Percentiles rank a stretch among this genome's conserved stretches.
phyloP scores from a whole-genome alignment of 2,329 filamentous ascomycete genomes.

The Scorias spongiosa region DNA sequence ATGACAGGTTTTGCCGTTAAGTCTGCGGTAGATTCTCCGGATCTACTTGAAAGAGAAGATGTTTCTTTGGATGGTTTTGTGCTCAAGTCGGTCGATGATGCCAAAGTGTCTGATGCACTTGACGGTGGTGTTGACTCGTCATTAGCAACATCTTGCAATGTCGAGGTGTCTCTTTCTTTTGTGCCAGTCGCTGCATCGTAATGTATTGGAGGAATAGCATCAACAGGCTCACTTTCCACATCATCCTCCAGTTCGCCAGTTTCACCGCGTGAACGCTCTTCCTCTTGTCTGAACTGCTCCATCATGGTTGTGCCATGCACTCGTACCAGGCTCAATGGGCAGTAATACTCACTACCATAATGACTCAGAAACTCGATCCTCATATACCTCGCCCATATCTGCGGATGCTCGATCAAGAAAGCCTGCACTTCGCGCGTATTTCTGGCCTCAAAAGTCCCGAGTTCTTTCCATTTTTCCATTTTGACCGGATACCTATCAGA shows the following conservation, averaged over 20 bases:
- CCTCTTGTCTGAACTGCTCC: slow-evolving; percentile 82
- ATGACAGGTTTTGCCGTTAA: too few relatives aligned
- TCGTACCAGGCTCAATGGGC: slow-evolving; percentile 74
- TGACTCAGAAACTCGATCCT: slow-evolving; percentile 84
- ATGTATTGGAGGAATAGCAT: not conserved
- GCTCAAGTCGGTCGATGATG: too few relatives aligned
- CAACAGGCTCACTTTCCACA: slow-evolving; percentile 19
- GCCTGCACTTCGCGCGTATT: slow-evolving; percentile 91
- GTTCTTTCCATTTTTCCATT: slow-evolving; percentile 73
- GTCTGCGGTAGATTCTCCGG: too few relatives aligned
- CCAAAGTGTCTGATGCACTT: too few relatives aligned
- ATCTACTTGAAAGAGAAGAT: too few relatives aligned
- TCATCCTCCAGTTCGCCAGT: slow-evolving; percentile 47
- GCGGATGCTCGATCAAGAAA: slow-evolving; percentile 82
- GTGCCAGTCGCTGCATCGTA: too few relatives aligned
- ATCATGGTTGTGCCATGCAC: slow-evolving; percentile 91
- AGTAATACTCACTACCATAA: slow-evolving; percentile 94
- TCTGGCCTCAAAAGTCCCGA: slow-evolving; percentile 78
- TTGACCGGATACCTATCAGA: slow-evolving; percentile 93
- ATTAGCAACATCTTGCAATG: too few relatives aligned
- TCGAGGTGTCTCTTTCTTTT: too few relatives aligned
- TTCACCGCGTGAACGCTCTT: slow-evolving; percentile 46
- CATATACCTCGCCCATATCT: slow-evolving; percentile 90
- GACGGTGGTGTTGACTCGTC: too few relatives aligned
- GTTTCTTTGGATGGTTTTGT: too few relatives aligned